Evolutionary conservation across 306 rosid species (phyloP).

Genomic region (Vicia faba): DNA sequence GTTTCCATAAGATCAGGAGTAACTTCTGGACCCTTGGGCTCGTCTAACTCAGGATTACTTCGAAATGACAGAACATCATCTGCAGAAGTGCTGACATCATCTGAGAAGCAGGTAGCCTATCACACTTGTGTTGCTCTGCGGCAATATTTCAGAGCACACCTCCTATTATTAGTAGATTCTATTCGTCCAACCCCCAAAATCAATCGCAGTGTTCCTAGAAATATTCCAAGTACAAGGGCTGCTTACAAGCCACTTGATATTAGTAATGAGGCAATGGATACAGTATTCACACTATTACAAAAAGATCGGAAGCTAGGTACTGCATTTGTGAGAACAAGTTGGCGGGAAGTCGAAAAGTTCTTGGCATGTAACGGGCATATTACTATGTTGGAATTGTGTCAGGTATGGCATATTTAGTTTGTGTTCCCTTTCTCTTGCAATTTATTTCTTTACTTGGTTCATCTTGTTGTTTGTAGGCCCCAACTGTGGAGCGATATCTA

Average conservation of each 20-base stretch:
- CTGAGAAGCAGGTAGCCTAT: conserved; percentile 95
- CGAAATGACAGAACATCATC: conserved; percentile 78
- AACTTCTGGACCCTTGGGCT: conserved; percentile 75
- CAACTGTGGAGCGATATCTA: conserved; percentile 90
- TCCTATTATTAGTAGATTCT: conserved; percentile 81
- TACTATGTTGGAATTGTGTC: conserved; percentile 93
- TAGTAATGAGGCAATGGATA: conserved; percentile 91
- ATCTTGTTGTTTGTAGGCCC: conserved; percentile 70
- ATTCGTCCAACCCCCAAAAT: conserved; percentile 82
- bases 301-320: conserved; percentile 96
- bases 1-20: conserved; percentile 89
- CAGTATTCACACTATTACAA: conserved; percentile 79
- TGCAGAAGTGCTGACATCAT: conserved; percentile 87
- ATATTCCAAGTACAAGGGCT: conserved; percentile 80
- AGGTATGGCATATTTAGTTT: conserved; percentile 55
- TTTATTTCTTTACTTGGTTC: conserved; percentile 2
- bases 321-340: conserved; percentile 87
- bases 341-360: conserved; percentile 86
- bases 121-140: conserved; percentile 92
- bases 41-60: conserved; percentile 66
- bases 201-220: conserved; percentile 83
- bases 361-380: conserved; percentile 78
- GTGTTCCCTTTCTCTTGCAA: conserved; percentile 6
- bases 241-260: conserved; percentile 94
- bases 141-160: conserved; percentile 95